Evolutionary conservation across 2,329 filamentous ascomycete genomes (phyloP).

Genomic region (Fusarium siculi): DNA sequence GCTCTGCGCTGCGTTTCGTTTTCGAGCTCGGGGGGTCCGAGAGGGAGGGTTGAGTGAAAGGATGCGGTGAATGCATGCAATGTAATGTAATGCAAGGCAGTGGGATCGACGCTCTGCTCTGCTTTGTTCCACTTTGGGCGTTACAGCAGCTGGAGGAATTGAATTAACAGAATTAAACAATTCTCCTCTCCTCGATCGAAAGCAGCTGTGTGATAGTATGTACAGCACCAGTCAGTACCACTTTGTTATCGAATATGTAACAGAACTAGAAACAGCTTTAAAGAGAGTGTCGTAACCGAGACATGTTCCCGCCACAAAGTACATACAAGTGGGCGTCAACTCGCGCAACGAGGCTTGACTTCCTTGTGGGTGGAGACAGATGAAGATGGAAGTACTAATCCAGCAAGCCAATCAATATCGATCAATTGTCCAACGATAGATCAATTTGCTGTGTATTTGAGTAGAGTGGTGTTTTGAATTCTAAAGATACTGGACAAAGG

Average conservation of each 20-base stretch:
- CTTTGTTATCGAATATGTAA: neutral
- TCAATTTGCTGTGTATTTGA: neutral
- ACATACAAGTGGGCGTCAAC: constrained; percentile 16
- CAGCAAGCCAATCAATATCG: neutral
- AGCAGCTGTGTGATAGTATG: constrained; percentile 7
- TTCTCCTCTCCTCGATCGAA: constrained; percentile 23
- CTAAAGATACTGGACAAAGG: constrained; percentile 2
- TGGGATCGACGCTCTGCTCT: constrained; percentile 28
- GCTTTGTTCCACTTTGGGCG: constrained; percentile 32
- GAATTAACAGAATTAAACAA: neutral
- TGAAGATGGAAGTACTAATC: neutral
- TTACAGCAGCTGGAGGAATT: constrained; percentile 10
- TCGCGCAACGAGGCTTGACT: constrained; percentile 12
- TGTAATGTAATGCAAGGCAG: constrained; percentile 32
- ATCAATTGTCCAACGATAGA: neutral
- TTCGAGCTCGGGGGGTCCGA: constrained; percentile 27
- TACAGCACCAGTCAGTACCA: constrained; percentile 4
- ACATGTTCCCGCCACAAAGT: constrained; percentile 52
- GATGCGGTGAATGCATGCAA: constrained; percentile 38
- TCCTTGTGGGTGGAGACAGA: constrained; percentile 1
- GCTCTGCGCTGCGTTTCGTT: constrained; percentile 1
- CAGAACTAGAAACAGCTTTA: constrained; percentile 33
- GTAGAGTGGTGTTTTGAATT: neutral
- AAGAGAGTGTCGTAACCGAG: constrained; percentile 45
- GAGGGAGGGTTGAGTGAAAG: constrained; percentile 25